A percentile compares a stretch with the other conserved stretches of the same genome.
Evolutionary conservation across 225 moss, liverwort and hornwort genomes (phyloP).

Genomic region (Physcomitrium patens): DNA sequence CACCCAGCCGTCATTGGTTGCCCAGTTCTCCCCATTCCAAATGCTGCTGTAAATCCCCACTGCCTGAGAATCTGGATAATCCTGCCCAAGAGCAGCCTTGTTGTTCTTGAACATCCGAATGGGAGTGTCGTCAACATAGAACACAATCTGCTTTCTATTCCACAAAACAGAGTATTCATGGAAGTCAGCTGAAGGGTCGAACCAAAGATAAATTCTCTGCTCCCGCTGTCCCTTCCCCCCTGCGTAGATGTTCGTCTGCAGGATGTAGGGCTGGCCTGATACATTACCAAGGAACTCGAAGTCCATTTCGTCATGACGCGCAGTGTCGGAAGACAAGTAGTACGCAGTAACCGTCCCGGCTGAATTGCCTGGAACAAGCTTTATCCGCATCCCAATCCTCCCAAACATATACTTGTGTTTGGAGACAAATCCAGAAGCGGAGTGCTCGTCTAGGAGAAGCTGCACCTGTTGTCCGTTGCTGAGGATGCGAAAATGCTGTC

Average conservation of each 20-base stretch:
- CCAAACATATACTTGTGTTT: conserved; percentile 71
- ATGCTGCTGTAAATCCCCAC: conserved; percentile 66
- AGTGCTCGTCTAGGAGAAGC: conserved; percentile 52
- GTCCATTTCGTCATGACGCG: conserved; percentile 56
- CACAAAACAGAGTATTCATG: conserved; percentile 60
- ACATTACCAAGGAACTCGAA: conserved; percentile 67
- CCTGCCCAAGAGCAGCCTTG: conserved; percentile 39
- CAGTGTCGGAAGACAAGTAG: conserved; percentile 54
- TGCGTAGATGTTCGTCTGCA: conserved; percentile 61
- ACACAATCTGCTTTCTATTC: conserved; percentile 60
- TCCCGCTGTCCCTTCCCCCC: conserved; percentile 52
- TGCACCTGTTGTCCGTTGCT: conserved; percentile 52
- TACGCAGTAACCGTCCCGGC: conserved; percentile 75
- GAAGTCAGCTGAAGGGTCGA: conserved; percentile 58
- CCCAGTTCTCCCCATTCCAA: conserved; percentile 65
- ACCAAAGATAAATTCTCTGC: conserved; percentile 61
- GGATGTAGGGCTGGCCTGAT: conserved; percentile 56
- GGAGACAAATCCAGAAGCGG: conserved; percentile 58
- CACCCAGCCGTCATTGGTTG: conserved; percentile 55
- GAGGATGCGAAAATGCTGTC: conserved; percentile 46
- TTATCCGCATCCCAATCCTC: conserved; percentile 54
- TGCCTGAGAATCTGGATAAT: conserved; percentile 51
- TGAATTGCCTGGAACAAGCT: conserved; percentile 66
- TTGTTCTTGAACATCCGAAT: conserved; percentile 61
- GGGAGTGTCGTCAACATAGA: conserved; percentile 56